Percentiles rank a stretch among this genome's conserved stretches.
Evolutionary conservation across 2,329 filamentous ascomycete species (phyloP).

Genomic region (Talaromyces pinophilus): DNA sequence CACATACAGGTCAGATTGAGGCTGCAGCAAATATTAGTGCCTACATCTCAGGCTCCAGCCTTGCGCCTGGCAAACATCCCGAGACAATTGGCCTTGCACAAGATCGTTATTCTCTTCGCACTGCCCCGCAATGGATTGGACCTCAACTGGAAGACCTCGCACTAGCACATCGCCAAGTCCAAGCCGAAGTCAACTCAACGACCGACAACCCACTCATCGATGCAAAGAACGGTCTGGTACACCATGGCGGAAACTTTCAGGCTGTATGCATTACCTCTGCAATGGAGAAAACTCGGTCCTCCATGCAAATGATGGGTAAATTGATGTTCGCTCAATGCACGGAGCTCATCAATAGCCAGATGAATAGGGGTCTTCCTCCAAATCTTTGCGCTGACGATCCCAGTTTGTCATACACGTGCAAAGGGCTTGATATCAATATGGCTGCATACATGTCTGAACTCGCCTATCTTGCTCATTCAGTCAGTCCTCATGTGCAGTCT

Average conservation of each 20-base stretch:
- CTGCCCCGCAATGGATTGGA: conserved; percentile 67
- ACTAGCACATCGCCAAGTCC: conserved; percentile 59
- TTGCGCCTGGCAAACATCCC: conserved; percentile 35
- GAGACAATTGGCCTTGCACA: conserved; percentile 50
- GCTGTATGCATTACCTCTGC: conserved; percentile 63
- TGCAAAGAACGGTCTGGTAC: conserved; percentile 42
- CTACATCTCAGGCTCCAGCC: conserved; percentile 54
- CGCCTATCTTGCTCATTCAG: conserved; percentile 62
- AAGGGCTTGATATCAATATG: conserved; percentile 67
- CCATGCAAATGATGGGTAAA: conserved; percentile 59
- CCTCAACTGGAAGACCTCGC: conserved; percentile 65
- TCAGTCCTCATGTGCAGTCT: conserved; percentile 63
- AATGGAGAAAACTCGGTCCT: conserved; percentile 60
- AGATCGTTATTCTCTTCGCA: conserved; percentile 66
- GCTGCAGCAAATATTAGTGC: conserved; percentile 56
- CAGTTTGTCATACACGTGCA: conserved; percentile 59
- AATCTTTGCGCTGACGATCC: conserved; percentile 64
- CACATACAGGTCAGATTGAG: conserved; percentile 63
- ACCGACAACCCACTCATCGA: conserved; percentile 68
- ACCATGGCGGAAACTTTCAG: conserved; percentile 70
- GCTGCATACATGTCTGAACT: conserved; percentile 65
- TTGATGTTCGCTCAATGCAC: conserved; percentile 64
- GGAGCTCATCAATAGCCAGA: conserved; percentile 62
- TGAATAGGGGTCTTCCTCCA: conserved; percentile 63
- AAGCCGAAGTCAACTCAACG: conserved; percentile 64